Evolutionary conservation across 1,284 basidiomycete genomes (phyloP).

Genomic region (Rhodotorula mucilaginosa): DNA sequence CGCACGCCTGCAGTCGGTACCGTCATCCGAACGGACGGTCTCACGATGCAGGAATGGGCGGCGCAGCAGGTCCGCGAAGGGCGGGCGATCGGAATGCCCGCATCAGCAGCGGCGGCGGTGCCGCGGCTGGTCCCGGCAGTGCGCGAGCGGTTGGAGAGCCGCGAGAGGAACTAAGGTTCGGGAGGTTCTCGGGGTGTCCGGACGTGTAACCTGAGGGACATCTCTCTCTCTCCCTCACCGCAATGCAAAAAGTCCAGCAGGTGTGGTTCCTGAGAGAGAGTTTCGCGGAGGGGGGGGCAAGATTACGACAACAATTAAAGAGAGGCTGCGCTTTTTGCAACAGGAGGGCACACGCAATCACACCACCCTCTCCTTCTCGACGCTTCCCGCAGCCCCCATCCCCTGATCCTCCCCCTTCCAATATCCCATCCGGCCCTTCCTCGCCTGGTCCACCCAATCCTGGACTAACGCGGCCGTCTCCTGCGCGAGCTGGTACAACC

Average conservation of each 20-base stretch:
- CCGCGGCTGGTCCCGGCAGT: neutral
- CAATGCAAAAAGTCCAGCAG: too few relatives aligned
- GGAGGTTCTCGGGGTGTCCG: too few relatives aligned
- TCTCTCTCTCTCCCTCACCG: too few relatives aligned
- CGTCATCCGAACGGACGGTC: conserved; percentile 41
- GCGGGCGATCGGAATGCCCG: conserved; percentile 14
- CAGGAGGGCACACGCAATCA: too few relatives aligned
- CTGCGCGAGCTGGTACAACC: conserved; percentile 30
- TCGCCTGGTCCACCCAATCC: conserved; percentile 32
- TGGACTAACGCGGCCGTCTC: conserved; percentile 29
- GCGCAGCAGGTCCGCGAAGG: conserved; percentile 23
- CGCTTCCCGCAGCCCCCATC: neutral
- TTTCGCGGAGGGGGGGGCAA: neutral
- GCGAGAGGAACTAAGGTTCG: neutral
- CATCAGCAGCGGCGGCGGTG: neutral
- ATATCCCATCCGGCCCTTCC: conserved; percentile 29
- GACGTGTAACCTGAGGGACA: too few relatives aligned
- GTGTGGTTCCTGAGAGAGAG: neutral
- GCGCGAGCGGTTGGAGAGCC: conserved; percentile 2
- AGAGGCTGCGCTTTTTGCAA: too few relatives aligned
- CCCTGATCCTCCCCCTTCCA: conserved; percentile 8
- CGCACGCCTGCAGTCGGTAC: conserved; percentile 27
- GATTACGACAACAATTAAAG: too few relatives aligned
- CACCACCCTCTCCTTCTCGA: neutral
- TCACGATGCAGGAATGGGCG: conserved; percentile 40